Conservation (phyloP, 345 rosid species). For the Eucalyptus grandis region DNA sequence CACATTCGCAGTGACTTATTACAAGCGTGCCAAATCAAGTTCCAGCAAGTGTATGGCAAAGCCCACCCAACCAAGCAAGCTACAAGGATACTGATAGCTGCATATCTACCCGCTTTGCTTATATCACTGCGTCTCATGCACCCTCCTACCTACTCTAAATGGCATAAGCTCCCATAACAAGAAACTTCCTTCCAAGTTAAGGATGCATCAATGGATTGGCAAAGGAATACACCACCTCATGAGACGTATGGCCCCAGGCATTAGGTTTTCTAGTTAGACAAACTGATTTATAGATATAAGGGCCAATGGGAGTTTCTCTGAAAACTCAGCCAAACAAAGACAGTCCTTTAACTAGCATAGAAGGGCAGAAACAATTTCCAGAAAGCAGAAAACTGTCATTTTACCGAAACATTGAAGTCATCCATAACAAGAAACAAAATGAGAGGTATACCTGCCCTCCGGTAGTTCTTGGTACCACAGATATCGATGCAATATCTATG, state of each 20-base stretch:
- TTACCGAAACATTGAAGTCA: neutral
- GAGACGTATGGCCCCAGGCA: neutral
- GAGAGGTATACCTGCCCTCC: slow-evolving; percentile 76
- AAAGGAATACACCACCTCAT: neutral
- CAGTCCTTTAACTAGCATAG: neutral
- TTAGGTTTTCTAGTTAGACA: neutral
- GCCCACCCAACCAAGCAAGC: neutral
- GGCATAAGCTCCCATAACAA: neutral
- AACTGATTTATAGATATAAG: neutral
- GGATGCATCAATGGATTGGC: neutral
- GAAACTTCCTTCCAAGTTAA: neutral
- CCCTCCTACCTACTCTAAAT: neutral
- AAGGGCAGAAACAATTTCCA: neutral
- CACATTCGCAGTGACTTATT: neutral
- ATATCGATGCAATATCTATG: slow-evolving; percentile 82
- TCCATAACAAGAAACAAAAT: neutral
- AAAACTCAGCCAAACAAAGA: neutral
- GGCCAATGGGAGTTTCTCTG: neutral
- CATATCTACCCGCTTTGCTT: neutral
- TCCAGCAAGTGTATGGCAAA: neutral
- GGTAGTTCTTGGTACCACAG: slow-evolving; percentile 83
- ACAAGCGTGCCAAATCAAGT: neutral
- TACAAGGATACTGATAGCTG: neutral
- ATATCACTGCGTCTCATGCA: neutral
- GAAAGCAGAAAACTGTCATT: neutral